Conservation (phyloP, 768 basidiomycete genomes). For the Tulasnella sp. region DNA sequence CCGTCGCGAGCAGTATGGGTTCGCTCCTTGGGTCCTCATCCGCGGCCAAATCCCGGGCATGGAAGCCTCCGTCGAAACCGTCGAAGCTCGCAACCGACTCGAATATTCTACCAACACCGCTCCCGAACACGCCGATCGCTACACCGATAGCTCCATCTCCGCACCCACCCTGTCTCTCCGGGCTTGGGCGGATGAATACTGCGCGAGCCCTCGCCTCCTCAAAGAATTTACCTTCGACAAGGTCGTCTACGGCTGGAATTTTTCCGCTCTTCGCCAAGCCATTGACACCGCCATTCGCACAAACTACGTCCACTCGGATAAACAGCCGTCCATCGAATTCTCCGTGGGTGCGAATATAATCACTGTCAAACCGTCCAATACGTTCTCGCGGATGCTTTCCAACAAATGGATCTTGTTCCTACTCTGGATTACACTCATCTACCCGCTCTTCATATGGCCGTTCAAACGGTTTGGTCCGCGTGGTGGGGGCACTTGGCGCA, state of each 20-base stretch:
- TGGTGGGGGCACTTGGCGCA: conserved; percentile 58
- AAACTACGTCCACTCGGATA: conserved; percentile 26
- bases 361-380: conserved; percentile 54
- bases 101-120: background rate
- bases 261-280: conserved; percentile 32
- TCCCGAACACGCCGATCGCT: background rate
- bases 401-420: conserved; percentile 61
- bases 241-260: conserved; percentile 53
- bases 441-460: conserved; percentile 66
- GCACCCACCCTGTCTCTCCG: conserved; percentile 47
- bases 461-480: conserved; percentile 50
- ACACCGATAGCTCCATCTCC: background rate
- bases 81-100: background rate
- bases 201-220: conserved; percentile 50
- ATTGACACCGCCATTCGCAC: conserved; percentile 30
- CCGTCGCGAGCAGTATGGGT: conserved; percentile 23
- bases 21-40: conserved; percentile 37
- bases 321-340: conserved; percentile 31
- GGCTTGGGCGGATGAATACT: conserved; percentile 77
- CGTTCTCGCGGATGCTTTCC: conserved; percentile 52
- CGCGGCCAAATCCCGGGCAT: background rate
- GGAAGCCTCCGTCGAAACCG: conserved; percentile 11
- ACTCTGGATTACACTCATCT: conserved; percentile 55
- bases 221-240: conserved; percentile 72
- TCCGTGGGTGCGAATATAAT: conserved; percentile 37